A percentile compares a stretch with the other conserved stretches of the same genome.
phyloP scores from a whole-genome alignment of 202 grass and related monocot species.

The Zoysia matrella region DNA sequence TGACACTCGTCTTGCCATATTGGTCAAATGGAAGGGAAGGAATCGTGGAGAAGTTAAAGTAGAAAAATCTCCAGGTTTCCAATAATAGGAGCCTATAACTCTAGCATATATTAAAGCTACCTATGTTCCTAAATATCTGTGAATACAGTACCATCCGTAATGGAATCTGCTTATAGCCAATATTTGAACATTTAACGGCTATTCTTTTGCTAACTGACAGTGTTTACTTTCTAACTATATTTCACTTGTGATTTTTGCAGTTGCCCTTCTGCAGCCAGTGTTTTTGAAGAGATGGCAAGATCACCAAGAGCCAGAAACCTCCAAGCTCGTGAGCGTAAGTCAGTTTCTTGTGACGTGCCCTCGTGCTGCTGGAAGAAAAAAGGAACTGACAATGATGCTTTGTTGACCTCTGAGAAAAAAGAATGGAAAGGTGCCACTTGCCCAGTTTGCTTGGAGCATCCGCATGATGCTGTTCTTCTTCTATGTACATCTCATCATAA shows the following conservation, averaged over 20 bases:
- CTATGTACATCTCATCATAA: conserved; percentile 67
- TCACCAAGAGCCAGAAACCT: conserved; percentile 46
- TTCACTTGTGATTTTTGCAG: conserved; percentile 30
- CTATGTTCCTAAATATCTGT: conserved; percentile 8
- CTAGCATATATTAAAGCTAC: not conserved
- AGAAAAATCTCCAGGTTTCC: not conserved
- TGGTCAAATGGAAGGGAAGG: not conserved
- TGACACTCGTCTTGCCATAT: conserved; percentile 3
- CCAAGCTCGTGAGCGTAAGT: conserved; percentile 42
- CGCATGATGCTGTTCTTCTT: conserved; percentile 69
- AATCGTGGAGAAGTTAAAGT: not conserved
- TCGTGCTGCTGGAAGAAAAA: conserved; percentile 40
- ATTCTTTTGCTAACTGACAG: not conserved
- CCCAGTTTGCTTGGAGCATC: conserved; percentile 22
- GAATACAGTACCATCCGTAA: conserved; percentile 1
- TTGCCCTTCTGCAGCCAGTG: not conserved
- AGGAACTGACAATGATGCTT: conserved; percentile 3
- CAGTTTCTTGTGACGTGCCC: conserved; percentile 41
- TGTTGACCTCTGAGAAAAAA: too few species aligned
- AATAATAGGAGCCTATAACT: conserved; percentile 12
- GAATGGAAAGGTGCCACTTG: too few species aligned
- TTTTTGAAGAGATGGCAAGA: conserved; percentile 49
- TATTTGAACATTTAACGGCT: conserved; percentile 8
- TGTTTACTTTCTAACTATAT: conserved; percentile 25
- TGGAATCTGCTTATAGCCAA: not conserved